Percentiles rank a stretch among this genome's conserved stretches.
phyloP scores from a whole-genome alignment of 1,139 yeast genomes.

The Diutina mesorugosa region DNA sequence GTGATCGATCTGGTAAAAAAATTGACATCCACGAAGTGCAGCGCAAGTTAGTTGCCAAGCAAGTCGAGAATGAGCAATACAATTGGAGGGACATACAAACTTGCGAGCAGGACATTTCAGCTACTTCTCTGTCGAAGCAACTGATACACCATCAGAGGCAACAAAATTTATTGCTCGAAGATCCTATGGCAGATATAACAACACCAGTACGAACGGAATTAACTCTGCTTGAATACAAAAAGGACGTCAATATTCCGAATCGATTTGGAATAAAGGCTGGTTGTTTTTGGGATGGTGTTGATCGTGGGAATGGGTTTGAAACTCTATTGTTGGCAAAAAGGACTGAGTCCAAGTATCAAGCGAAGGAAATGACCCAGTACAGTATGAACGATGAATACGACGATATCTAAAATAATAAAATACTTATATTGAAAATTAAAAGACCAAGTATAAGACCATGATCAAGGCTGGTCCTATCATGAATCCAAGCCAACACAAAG shows the following conservation, averaged over 20 bases:
- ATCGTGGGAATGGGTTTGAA: conserved; percentile 87
- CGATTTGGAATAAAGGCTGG: conserved; percentile 75
- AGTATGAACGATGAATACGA: neutral
- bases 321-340: conserved; percentile 44
- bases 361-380: neutral
- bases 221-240: conserved; percentile 11
- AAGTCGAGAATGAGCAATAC: conserved; percentile 10
- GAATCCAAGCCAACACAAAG: conserved; percentile 86
- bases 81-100: conserved; percentile 18
- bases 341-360: conserved; percentile 20
- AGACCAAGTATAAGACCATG: conserved; percentile 73
- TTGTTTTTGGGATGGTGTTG: conserved; percentile 85
- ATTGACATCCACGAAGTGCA: conserved; percentile 26
- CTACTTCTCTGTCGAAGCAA: neutral
- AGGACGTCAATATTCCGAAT: conserved; percentile 47
- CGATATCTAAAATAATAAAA: neutral
- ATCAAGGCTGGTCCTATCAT: conserved; percentile 83
- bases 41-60: conserved; percentile 15
- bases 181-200: neutral
- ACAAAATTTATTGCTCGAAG: neutral
- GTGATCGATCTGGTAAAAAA: conserved; percentile 47
- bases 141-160: neutral
- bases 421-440: conserved; percentile 18
- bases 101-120: conserved; percentile 15
- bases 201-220: neutral